These are phyloP conservation scores for Diophrys sp. DNA, from an alignment of 73 alveolate species.

Conservation along the genomic window DNA sequence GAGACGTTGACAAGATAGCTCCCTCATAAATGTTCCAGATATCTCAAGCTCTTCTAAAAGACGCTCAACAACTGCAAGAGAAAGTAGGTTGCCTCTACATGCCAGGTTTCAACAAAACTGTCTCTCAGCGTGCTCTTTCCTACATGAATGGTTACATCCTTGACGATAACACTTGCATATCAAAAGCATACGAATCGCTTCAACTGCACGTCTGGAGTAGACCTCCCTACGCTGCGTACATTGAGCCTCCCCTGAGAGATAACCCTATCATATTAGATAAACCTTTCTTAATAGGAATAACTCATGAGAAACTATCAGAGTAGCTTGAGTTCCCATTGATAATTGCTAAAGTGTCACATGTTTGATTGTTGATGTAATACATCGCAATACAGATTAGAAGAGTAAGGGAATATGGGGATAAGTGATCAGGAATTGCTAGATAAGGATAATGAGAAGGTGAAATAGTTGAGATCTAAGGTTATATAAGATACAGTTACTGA, in stretches of 20 bases:
- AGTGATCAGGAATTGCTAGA: slow-evolving; percentile 22
- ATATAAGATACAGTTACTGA: too few relatives aligned
- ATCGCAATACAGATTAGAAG: slow-evolving; percentile 22
- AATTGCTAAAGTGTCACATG: not conserved
- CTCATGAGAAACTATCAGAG: not conserved
- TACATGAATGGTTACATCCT: not conserved
- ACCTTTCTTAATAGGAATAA: not conserved
- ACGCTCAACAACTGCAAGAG: not conserved
- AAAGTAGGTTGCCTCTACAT: not conserved
- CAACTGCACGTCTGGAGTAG: not conserved
- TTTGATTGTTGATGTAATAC: slow-evolving; percentile 10
- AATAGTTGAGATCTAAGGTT: too few relatives aligned
- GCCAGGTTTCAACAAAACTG: not conserved
- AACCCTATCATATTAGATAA: not conserved
- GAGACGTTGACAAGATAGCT: not conserved
- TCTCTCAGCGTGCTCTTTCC: not conserved
- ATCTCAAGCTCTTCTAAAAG: not conserved
- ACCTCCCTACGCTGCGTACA: not conserved
- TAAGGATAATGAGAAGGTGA: not conserved
- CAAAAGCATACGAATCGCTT: not conserved
- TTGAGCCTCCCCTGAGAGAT: not conserved
- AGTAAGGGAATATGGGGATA: slow-evolving; percentile 21
- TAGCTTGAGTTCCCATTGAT: not conserved
- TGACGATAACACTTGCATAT: not conserved
- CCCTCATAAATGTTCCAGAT: not conserved